phyloP scores from a whole-genome alignment of 1,284 basidiomycete genomes.

The Inonotus hispidus region DNA sequence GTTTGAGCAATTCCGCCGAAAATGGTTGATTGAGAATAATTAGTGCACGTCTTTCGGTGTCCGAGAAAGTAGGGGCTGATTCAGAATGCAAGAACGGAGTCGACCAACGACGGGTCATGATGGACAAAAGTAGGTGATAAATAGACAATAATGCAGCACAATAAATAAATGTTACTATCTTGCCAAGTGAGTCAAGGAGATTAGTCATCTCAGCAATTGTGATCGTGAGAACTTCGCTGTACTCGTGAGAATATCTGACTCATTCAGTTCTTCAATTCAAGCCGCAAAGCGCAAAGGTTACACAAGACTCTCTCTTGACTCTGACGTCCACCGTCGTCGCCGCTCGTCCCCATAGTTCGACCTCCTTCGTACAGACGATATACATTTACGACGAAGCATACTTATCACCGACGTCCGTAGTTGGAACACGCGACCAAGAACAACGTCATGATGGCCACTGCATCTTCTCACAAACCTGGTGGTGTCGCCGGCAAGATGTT shows the following conservation, averaged over 20 bases:
- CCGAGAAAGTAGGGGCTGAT: not conserved
- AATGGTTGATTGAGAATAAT: slow-evolving; percentile 91
- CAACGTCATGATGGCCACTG: slow-evolving; percentile 6
- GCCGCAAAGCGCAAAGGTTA: slow-evolving; percentile 8
- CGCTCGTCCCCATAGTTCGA: not conserved
- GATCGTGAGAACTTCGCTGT: not conserved
- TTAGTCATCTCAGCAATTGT: not conserved
- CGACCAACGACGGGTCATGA: slow-evolving; percentile 6
- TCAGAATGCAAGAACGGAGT: slow-evolving; percentile 3
- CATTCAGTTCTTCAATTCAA: not conserved
- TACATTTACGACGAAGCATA: not conserved
- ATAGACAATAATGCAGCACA: not conserved
- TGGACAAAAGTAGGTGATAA: not conserved
- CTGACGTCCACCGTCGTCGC: slow-evolving; percentile 8
- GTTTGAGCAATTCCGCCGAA: slow-evolving; percentile 51
- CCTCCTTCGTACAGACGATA: not conserved
- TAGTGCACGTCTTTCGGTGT: slow-evolving; percentile 41
- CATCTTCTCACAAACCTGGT: slow-evolving; percentile 37
- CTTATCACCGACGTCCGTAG: not conserved
- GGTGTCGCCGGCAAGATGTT: slow-evolving; percentile 53
- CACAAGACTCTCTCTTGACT: not conserved
- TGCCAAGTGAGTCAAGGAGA: not conserved
- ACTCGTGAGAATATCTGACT: slow-evolving; percentile 2
- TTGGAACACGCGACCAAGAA: not conserved
- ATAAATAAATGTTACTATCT: not conserved